A percentile compares a stretch with the other conserved stretches of the same genome.
phyloP scores from a whole-genome alignment of 2,329 filamentous ascomycete species.

The Penicillium sp. region DNA sequence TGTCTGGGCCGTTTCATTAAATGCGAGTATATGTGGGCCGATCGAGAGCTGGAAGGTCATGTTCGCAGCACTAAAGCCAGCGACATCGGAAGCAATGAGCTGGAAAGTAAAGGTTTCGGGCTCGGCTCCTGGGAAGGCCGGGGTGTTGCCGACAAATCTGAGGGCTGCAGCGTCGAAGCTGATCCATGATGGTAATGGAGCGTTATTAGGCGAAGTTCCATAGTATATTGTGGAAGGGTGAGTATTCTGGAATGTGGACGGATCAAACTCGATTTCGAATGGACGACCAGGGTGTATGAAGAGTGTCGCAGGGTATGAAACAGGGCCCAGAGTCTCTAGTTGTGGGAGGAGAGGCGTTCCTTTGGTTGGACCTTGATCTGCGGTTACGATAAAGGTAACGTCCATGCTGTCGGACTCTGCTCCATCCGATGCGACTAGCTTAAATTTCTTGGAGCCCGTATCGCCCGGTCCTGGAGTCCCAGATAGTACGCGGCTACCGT shows the following conservation, averaged over 20 bases:
- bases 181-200: conserved; percentile 84
- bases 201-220: conserved; percentile 71
- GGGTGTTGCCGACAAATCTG: conserved; percentile 70
- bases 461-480: conserved; percentile 65
- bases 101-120: conserved; percentile 72
- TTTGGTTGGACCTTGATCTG: conserved; percentile 35
- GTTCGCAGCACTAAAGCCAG: conserved; percentile 70
- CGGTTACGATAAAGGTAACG: conserved; percentile 70
- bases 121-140: conserved; percentile 63
- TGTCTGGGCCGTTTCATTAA: conserved; percentile 57
- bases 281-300: conserved; percentile 39
- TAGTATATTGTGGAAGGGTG: conserved; percentile 67
- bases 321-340: conserved; percentile 35
- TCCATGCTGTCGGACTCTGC: conserved; percentile 64
- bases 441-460: conserved; percentile 61
- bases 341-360: conserved; percentile 38
- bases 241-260: conserved; percentile 63
- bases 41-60: conserved; percentile 71
- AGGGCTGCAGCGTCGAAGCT: conserved; percentile 66
- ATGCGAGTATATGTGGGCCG: conserved; percentile 67
- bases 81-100: conserved; percentile 74
- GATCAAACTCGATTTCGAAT: conserved; percentile 71
- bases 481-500: conserved; percentile 62
- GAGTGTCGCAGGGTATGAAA: conserved; percentile 40
- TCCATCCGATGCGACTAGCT: conserved; percentile 68